Evolutionary conservation across 257 asterid genomes (phyloP).

Genomic region (Petunia secreta): DNA sequence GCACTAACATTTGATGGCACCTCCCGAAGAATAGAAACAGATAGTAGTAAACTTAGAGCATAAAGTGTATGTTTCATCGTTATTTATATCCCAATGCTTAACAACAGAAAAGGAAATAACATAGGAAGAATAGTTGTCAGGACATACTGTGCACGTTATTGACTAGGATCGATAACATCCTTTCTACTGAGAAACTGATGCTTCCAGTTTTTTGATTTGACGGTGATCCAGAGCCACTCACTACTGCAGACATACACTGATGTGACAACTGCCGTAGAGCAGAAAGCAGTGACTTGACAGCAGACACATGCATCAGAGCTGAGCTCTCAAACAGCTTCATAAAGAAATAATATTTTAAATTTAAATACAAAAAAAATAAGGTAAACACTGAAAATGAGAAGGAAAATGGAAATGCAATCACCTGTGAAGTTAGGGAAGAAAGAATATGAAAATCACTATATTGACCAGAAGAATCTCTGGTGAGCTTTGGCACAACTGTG

Average conservation of each 20-base stretch:
- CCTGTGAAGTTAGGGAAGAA: conserved; percentile 95
- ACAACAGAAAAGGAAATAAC: conserved; percentile 31
- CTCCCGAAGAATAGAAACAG: neutral
- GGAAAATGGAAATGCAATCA: conserved; percentile 28
- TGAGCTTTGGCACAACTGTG: conserved; percentile 71
- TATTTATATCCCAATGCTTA: conserved; percentile 13
- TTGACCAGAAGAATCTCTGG: conserved; percentile 92
- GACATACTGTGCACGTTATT: conserved; percentile 93
- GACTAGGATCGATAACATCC: conserved; percentile 81
- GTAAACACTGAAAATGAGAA: conserved; percentile 14
- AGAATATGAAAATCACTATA: conserved; percentile 93
- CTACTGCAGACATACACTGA: conserved; percentile 70
- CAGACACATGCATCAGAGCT: conserved; percentile 81
- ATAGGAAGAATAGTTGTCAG: conserved; percentile 31
- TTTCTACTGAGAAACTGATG: conserved; percentile 84
- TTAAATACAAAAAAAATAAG: conserved; percentile 2
- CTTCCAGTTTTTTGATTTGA: conserved; percentile 84
- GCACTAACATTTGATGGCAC: neutral
- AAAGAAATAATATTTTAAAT: conserved; percentile 15
- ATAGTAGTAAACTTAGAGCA: conserved; percentile 2
- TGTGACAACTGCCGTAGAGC: conserved; percentile 86
- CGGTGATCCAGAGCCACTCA: conserved; percentile 69
- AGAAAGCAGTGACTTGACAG: conserved; percentile 93
- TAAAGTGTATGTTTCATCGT: neutral
- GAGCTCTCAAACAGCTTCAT: conserved; percentile 96